Evolutionary conservation across 371 early-diverging fungal species (phyloP), one percentile per base, ranked within the genome.

Genomic region (Apophysomyces ossiformis): DNA sequence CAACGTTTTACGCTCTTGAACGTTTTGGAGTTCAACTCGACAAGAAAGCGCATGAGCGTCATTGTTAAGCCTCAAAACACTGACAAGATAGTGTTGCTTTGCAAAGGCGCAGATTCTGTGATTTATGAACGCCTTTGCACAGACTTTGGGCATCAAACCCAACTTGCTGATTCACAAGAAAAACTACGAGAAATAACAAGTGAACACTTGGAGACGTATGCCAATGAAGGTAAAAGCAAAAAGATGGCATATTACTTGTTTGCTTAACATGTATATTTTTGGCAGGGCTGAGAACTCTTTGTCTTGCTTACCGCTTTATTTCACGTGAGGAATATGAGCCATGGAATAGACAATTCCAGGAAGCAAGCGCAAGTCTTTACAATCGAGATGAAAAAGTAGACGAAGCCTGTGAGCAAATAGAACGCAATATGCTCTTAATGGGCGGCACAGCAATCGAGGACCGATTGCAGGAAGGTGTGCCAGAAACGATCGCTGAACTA

Each of bases 361-460:
- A 89, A 26, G 99, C 97, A 1, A 85, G 88, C 2, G 92, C 93
- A 0, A 86, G 93, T 5, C 80, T 97, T 39, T 82, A 83, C 54
- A 87, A 93, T 59, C 90, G 99, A 36, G 90, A 90, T 47, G 87
- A 90, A 61, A 89, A 87, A 64, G 71, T 98, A 3, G 94, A 93
- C 64, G 85, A 85, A 21, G 92, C 87, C 0, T 92, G 92, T 36
- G 96, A 96, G 67, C 71, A 89, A 44, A 89, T 98, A 50, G 94
- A 94, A 62, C 73, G 74, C 41, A 84, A 89, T 50, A 73, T 93
- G 73, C 70, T 87, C 36, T 71, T 93, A 60, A 81, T 93, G 26
- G 98, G 96, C 2, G 88, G 90, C 11, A 93, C 96, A 0, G 96
- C 93, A n/a, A 93, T 98, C 64, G 97, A 96, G 76, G 95, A 95